Conservation (phyloP, 164 flowering plant species). For the Stephania japonica region DNA sequence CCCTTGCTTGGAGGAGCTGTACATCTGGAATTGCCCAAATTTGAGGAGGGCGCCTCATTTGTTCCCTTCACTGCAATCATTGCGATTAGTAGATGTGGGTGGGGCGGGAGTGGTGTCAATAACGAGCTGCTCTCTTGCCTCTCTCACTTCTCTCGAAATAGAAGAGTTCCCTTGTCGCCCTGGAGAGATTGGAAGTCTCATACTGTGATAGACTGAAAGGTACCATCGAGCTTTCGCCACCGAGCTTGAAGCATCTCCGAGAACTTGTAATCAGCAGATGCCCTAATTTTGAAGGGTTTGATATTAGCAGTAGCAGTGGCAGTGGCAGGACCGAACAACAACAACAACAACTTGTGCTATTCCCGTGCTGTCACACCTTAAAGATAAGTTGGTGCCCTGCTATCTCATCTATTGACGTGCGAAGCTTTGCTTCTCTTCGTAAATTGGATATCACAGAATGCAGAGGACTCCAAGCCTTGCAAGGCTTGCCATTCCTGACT, state of each 20-base stretch:
- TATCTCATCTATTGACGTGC: not conserved
- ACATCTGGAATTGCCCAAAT: not conserved
- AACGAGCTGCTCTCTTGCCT: not conserved
- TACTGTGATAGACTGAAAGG: too few species aligned
- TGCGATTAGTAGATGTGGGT: not conserved
- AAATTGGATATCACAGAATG: not conserved
- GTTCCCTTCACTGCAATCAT: not conserved
- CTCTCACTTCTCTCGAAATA: not conserved
- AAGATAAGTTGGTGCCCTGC: not conserved
- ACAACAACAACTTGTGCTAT: too few species aligned
- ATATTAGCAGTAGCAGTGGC: too few species aligned
- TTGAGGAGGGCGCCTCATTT: not conserved
- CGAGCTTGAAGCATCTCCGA: too few species aligned
- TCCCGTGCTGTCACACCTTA: too few species aligned
- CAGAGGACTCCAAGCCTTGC: not conserved
- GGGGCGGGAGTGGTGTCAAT: not conserved
- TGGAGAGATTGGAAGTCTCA: too few species aligned
- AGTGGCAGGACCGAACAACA: too few species aligned
- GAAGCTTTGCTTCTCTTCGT: not conserved
- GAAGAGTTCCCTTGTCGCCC: not conserved
- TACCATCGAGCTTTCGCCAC: too few species aligned
- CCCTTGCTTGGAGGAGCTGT: slow-evolving; percentile 12
- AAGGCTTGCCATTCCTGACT: not conserved
- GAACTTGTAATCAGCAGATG: too few species aligned
- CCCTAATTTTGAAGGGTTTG: too few species aligned